Evolutionary conservation across 805 yeast genomes (phyloP).

Genomic region (Candida ponderosae): DNA sequence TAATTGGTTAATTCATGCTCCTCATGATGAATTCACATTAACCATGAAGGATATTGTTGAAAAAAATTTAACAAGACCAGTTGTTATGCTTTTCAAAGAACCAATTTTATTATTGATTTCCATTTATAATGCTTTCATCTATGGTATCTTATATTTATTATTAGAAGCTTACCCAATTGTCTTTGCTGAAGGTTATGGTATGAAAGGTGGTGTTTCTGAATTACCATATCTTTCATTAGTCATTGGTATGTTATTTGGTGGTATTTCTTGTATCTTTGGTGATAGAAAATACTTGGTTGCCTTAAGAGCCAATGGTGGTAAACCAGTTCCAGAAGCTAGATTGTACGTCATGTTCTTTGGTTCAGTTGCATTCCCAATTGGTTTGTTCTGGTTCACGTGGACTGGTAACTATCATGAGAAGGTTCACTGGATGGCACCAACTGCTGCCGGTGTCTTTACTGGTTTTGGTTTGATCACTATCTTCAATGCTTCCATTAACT

Average conservation of each 20-base stretch:
- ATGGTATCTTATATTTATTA: constrained; percentile 70
- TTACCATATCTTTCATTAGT: constrained; percentile 76
- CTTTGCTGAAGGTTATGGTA: constrained; percentile 54
- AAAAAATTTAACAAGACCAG: constrained; percentile 61
- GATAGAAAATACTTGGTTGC: constrained; percentile 47
- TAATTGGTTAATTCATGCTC: constrained; percentile 78
- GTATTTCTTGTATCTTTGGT: constrained; percentile 36
- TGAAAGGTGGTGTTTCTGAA: constrained; percentile 57
- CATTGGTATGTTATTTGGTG: constrained; percentile 60
- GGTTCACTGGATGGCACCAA: constrained; percentile 81
- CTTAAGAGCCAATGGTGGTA: constrained; percentile 45
- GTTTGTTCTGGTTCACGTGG: constrained; percentile 86
- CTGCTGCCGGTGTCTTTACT: constrained; percentile 52
- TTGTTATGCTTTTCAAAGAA: constrained; percentile 57
- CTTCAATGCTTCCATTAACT: constrained; percentile 63
- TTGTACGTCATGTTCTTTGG: constrained; percentile 71
- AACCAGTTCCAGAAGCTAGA: constrained; percentile 72
- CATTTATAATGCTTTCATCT: constrained; percentile 68
- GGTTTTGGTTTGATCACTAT: constrained; percentile 65
- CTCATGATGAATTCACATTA: constrained; percentile 58
- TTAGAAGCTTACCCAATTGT: constrained; percentile 73
- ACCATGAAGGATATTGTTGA: constrained; percentile 50
- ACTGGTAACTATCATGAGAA: constrained; percentile 64
- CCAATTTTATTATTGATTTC: constrained; percentile 67
- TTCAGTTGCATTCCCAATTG: constrained; percentile 62